Conservation (phyloP, 371 early-diverging fungal species). For the Vairimorpha ceranae region DNA sequence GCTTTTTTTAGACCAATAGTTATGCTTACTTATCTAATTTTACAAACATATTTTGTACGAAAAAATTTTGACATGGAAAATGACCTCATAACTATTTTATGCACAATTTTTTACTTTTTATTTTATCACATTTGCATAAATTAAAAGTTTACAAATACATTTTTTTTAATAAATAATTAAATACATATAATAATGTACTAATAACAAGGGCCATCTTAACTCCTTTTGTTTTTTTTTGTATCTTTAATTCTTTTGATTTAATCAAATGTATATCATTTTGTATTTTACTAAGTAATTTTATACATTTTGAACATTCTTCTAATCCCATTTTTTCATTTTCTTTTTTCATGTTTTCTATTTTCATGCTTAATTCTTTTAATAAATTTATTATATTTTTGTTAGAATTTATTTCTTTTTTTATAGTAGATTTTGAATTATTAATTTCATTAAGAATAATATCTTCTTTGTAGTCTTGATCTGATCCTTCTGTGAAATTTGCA, state of each 20-base stretch:
- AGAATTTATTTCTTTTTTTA: not conserved
- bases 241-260: not conserved
- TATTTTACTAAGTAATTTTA: not conserved
- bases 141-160: not conserved
- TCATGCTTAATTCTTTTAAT: constrained; percentile 9
- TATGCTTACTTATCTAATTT: not conserved
- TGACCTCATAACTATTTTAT: not conserved
- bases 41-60: not conserved
- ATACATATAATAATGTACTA: not conserved
- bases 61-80: not conserved
- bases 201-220: not conserved
- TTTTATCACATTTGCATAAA: not conserved
- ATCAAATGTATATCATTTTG: constrained; percentile 11
- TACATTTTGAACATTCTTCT: not conserved
- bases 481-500: constrained; percentile 9
- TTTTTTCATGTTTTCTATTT: not conserved
- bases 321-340: not conserved
- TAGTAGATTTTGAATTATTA: not conserved
- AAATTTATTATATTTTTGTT: not conserved
- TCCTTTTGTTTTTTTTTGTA: not conserved
- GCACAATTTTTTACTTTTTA: not conserved
- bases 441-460: constrained; percentile 9
- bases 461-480: not conserved
- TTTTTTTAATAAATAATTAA: not conserved
- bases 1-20: not conserved